A percentile compares a stretch with the other conserved stretches of the same genome.
Conservation (phyloP, 495 filamentous ascomycete species). For the Neurospora sp. region DNA sequence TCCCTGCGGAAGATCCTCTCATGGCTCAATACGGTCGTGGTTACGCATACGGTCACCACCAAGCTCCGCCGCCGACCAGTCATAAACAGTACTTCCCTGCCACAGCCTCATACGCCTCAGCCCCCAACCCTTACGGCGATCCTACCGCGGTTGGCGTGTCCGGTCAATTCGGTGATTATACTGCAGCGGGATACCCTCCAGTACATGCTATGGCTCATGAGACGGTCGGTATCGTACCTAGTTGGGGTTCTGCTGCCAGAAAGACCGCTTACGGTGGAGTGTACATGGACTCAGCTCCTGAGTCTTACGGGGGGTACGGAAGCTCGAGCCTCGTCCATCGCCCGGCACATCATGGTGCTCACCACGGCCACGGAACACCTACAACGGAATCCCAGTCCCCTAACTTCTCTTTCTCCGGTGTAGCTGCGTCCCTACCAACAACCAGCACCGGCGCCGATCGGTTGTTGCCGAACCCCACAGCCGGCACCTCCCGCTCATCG, state of each 20-base stretch:
- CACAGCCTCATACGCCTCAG: background rate
- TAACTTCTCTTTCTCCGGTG: slow-evolving; percentile 29
- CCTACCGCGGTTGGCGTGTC: background rate
- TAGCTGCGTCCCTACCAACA: slow-evolving; percentile 28
- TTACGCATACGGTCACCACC: background rate
- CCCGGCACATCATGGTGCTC: slow-evolving; percentile 15
- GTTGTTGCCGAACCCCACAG: slow-evolving; percentile 25
- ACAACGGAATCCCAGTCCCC: slow-evolving; percentile 18
- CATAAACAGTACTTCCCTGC: background rate
- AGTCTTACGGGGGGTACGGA: slow-evolving; percentile 18
- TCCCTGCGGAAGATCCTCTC: background rate
- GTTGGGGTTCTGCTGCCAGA: slow-evolving; percentile 16
- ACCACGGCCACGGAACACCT: slow-evolving; percentile 1
- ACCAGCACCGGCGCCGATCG: slow-evolving; percentile 23
- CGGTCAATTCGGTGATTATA: background rate
- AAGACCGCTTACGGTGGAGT: slow-evolving; percentile 17
- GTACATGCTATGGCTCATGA: slow-evolving; percentile 21
- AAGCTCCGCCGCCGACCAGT: background rate
- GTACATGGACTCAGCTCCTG: slow-evolving; percentile 23
- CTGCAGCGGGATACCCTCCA: background rate
- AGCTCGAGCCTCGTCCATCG: slow-evolving; percentile 24
- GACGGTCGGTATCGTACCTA: slow-evolving; percentile 17
- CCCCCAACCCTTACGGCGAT: background rate
- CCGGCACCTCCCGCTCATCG: slow-evolving; percentile 14
- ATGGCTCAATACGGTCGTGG: background rate